phyloP scores from a whole-genome alignment of 2,329 filamentous ascomycete genomes.

The Pseudogymnoascus sp. region DNA sequence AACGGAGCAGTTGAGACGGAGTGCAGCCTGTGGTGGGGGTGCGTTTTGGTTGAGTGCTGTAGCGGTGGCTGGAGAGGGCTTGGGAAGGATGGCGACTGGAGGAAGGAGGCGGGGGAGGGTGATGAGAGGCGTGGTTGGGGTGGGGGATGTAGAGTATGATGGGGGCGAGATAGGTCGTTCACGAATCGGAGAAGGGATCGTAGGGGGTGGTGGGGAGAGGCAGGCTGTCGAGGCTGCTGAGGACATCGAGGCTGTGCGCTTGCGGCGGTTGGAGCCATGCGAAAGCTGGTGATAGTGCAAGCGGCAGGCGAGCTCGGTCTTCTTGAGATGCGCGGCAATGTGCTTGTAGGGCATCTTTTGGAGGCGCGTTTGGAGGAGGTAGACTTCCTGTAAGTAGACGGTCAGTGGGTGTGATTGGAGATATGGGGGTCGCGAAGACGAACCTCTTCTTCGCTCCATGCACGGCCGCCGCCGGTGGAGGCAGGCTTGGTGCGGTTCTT shows the following conservation, averaged over 20 bases:
- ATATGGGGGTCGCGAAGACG: slow-evolving; percentile 21
- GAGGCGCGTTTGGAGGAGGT: slow-evolving; percentile 73
- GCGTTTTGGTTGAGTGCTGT: slow-evolving; percentile 34
- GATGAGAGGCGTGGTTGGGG: slow-evolving; percentile 32
- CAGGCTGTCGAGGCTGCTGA: slow-evolving; percentile 43
- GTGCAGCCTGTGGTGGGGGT: slow-evolving; percentile 25
- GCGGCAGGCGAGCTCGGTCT: slow-evolving; percentile 80
- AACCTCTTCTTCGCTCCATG: slow-evolving; percentile 83
- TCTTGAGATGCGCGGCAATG: slow-evolving; percentile 76
- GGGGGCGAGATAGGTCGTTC: slow-evolving; percentile 28
- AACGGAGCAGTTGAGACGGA: slow-evolving; percentile 53
- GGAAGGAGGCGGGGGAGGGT: slow-evolving; percentile 24
- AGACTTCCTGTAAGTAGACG: slow-evolving; percentile 57
- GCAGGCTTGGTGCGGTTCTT: slow-evolving; percentile 57
- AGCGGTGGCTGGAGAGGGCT: slow-evolving; percentile 40
- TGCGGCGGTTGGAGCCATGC: slow-evolving; percentile 72
- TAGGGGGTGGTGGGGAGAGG: slow-evolving; percentile 38
- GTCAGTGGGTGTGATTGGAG: background rate
- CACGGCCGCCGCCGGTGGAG: slow-evolving; percentile 66
- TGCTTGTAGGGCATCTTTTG: slow-evolving; percentile 91
- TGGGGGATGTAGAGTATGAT: slow-evolving; percentile 21
- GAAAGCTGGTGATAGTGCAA: slow-evolving; percentile 82
- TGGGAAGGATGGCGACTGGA: slow-evolving; percentile 57
- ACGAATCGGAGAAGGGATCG: slow-evolving; percentile 42
- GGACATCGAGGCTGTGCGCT: slow-evolving; percentile 63